These are phyloP conservation scores for Puccinia triticina DNA, from an alignment of 1,284 basidiomycete genomes.

Conservation along the genomic window DNA sequence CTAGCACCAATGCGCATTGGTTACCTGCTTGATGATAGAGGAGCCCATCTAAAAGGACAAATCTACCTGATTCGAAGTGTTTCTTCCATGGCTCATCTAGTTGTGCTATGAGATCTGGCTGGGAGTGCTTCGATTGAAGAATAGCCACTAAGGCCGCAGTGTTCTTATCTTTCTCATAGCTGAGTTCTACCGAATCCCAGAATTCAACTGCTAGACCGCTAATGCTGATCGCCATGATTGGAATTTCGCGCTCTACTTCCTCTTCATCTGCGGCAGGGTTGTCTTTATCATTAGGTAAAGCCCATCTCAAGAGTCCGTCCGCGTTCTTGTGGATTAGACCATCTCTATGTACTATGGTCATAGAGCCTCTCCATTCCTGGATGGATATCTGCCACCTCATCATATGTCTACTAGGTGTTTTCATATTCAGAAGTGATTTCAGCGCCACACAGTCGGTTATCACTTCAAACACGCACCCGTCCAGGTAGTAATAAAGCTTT, in stretches of 20 bases:
- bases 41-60: neutral
- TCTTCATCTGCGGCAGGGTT: neutral
- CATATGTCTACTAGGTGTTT: too few species aligned
- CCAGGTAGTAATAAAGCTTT: too few species aligned
- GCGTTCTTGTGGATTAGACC: neutral
- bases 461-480: too few species aligned
- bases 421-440: too few species aligned
- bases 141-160: neutral
- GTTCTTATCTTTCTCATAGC: neutral
- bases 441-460: too few species aligned
- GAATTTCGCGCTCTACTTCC: neutral
- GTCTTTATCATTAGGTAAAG: too few species aligned
- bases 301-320: neutral
- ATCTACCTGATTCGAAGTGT: neutral
- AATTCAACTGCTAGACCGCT: neutral
- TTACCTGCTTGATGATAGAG: neutral
- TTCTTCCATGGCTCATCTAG: slow-evolving; percentile 4
- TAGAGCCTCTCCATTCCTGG: too few species aligned
- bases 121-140: neutral
- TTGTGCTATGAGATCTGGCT: neutral
- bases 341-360: neutral
- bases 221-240: neutral
- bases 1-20: neutral
- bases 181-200: neutral
- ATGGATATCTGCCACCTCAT: too few species aligned